Conservation (phyloP, 2,329 filamentous ascomycete species). For the Exophiala bonariae region DNA sequence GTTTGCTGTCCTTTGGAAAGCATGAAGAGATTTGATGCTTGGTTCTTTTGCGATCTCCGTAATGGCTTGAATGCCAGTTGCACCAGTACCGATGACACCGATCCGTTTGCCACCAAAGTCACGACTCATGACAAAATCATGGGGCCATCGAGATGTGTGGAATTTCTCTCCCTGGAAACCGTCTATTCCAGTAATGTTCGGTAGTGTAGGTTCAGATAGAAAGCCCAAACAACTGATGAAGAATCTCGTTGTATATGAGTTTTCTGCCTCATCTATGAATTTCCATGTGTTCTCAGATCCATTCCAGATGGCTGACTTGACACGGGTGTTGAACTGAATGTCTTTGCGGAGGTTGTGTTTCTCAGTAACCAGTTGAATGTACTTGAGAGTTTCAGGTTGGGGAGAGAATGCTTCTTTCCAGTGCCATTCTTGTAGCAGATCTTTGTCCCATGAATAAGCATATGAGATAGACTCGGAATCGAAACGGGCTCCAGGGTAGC, state of each 20-base stretch:
- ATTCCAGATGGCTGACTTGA: slow-evolving; percentile 11
- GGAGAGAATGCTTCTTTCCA: slow-evolving; percentile 21
- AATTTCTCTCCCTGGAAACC: slow-evolving; percentile 26
- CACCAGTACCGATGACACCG: slow-evolving; percentile 46
- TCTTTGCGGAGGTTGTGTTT: slow-evolving; percentile 41
- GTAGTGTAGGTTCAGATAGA: slow-evolving; percentile 23
- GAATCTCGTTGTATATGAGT: slow-evolving; percentile 9
- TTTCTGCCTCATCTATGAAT: slow-evolving; percentile 9
- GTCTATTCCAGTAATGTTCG: slow-evolving; percentile 26
- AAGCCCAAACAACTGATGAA: slow-evolving; percentile 18
- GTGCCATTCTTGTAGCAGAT: slow-evolving; percentile 25
- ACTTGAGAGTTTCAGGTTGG: slow-evolving; percentile 34
- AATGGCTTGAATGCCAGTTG: slow-evolving; percentile 43
- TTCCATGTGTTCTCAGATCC: slow-evolving; percentile 8
- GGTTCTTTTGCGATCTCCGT: slow-evolving; percentile 40
- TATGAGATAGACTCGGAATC: slow-evolving; percentile 36
- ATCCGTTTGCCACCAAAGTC: slow-evolving; percentile 37
- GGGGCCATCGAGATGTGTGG: slow-evolving; percentile 30
- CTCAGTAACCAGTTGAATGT: slow-evolving; percentile 49
- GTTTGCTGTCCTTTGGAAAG: slow-evolving; percentile 45
- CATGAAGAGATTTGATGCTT: slow-evolving; percentile 33
- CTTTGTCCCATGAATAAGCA: slow-evolving; percentile 26
- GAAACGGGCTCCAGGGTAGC: slow-evolving; percentile 32
- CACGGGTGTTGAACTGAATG: slow-evolving; percentile 30
- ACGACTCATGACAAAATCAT: slow-evolving; percentile 7